Percentiles rank a stretch among this genome's conserved stretches.
Evolutionary conservation across 2,329 filamentous ascomycete species (phyloP).

Genomic region (Clonostachys rhizophaga): DNA sequence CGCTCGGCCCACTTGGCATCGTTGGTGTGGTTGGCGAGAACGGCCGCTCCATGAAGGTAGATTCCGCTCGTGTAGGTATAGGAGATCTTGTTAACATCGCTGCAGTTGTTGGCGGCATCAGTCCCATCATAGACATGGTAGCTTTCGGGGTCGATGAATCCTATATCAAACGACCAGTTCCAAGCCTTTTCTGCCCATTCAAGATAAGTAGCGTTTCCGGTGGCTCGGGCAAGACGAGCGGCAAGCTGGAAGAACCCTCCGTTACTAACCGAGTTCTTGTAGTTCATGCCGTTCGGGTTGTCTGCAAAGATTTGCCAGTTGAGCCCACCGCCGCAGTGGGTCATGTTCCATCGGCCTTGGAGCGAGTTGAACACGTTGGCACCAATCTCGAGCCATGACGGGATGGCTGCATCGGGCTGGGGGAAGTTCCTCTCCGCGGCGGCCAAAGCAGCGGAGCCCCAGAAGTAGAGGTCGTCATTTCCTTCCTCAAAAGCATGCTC

Average conservation of each 20-base stretch:
- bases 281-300: constrained; percentile 70
- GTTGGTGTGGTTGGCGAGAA: constrained; percentile 52
- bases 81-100: constrained; percentile 42
- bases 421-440: constrained; percentile 67
- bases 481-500: constrained; percentile 56
- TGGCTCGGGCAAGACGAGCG: constrained; percentile 58
- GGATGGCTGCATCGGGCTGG: constrained; percentile 48
- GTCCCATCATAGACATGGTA: constrained; percentile 59
- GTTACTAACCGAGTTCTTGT: constrained; percentile 69
- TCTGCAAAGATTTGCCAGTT: constrained; percentile 77
- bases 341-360: constrained; percentile 63
- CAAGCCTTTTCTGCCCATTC: constrained; percentile 51
- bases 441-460: constrained; percentile 63
- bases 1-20: constrained; percentile 49
- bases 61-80: constrained; percentile 58
- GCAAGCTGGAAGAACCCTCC: constrained; percentile 44
- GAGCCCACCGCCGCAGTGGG: constrained; percentile 65
- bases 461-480: constrained; percentile 74
- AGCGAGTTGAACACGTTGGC: constrained; percentile 71
- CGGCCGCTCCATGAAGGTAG: constrained; percentile 57
- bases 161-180: constrained; percentile 47
- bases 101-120: constrained; percentile 45
- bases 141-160: constrained; percentile 44
- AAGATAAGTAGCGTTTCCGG: constrained; percentile 48
- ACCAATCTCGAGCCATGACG: constrained; percentile 63